Conservation (phyloP, 2,329 filamentous ascomycete species). For the Iodosphaeria phyllophila region DNA sequence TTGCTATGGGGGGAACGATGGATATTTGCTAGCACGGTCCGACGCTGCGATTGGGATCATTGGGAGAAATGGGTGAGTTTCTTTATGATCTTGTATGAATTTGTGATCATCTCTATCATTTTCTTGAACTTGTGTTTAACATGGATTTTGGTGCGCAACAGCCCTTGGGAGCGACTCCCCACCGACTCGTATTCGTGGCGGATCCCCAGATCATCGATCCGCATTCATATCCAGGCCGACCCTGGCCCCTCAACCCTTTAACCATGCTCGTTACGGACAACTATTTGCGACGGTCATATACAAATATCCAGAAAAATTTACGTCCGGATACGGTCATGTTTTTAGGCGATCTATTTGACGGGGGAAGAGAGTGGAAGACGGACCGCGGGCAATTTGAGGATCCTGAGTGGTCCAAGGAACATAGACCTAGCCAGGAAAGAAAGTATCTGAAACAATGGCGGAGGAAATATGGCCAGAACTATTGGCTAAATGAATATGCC, state of each 20-base stretch:
- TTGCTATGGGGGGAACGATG: slow-evolving; percentile 75
- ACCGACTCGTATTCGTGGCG: slow-evolving; percentile 69
- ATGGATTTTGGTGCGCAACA: slow-evolving; percentile 18
- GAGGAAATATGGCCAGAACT: slow-evolving; percentile 58
- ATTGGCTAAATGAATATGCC: slow-evolving; percentile 73
- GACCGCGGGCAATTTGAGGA: slow-evolving; percentile 37
- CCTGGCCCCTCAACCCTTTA: slow-evolving; percentile 35
- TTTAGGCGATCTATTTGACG: slow-evolving; percentile 87
- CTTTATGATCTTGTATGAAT: not conserved
- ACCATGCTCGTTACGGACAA: slow-evolving; percentile 58
- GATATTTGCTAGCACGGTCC: slow-evolving; percentile 52
- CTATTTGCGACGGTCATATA: slow-evolving; percentile 71
- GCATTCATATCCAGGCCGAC: slow-evolving; percentile 79
- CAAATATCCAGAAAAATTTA: slow-evolving; percentile 54
- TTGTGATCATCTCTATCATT: slow-evolving; percentile 1
- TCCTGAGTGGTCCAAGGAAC: slow-evolving; percentile 34
- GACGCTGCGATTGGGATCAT: slow-evolving; percentile 58
- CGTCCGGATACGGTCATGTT: slow-evolving; percentile 83
- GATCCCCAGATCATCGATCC: slow-evolving; percentile 88
- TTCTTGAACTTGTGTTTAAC: slow-evolving; percentile 2
- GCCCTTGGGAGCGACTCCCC: slow-evolving; percentile 62
- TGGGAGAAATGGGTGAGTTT: slow-evolving; percentile 83
- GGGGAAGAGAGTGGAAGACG: slow-evolving; percentile 87
- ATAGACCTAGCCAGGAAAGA: slow-evolving; percentile 31
- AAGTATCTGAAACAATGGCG: slow-evolving; percentile 46